A percentile compares a stretch with the other conserved stretches of the same genome.
phyloP scores from a whole-genome alignment of 2,329 filamentous ascomycete genomes.

The Fusarium sp. region DNA sequence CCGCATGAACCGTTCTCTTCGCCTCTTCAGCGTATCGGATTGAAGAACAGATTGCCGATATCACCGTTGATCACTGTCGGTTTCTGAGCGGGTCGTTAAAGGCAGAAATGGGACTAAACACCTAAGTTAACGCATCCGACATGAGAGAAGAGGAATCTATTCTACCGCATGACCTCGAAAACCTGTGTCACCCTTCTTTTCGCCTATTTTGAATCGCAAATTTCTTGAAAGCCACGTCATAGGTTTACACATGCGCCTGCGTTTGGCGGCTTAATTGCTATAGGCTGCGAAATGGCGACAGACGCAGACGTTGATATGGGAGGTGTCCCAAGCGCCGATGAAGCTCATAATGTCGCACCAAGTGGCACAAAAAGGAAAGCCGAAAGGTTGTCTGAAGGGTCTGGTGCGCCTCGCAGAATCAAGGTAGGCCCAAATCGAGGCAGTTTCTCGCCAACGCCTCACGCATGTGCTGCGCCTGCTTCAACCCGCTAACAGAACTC shows the following conservation, averaged over 20 bases:
- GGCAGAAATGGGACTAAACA: constrained; percentile 25
- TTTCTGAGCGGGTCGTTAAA: background rate
- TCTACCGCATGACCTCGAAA: constrained; percentile 18
- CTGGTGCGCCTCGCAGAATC: constrained; percentile 60
- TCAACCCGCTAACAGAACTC: constrained; percentile 18
- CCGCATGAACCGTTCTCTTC: constrained; percentile 27
- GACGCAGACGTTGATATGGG: constrained; percentile 48
- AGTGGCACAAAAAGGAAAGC: constrained; percentile 64
- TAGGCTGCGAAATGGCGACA: constrained; percentile 55
- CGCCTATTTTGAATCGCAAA: background rate
- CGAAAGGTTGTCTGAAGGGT: constrained; percentile 52
- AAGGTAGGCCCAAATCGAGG: constrained; percentile 53
- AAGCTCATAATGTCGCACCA: constrained; percentile 13
- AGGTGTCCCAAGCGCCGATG: background rate
- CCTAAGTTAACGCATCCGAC: constrained; percentile 3
- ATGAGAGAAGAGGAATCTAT: constrained; percentile 35
- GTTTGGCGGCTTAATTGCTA: background rate
- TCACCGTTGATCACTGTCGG: background rate
- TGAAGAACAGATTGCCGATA: background rate
- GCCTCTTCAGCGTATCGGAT: constrained; percentile 9
- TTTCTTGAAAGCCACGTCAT: background rate
- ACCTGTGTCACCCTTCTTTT: constrained; percentile 7
- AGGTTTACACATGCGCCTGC: constrained; percentile 6
- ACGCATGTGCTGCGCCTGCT: background rate
- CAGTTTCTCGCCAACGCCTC: constrained; percentile 11